Percentiles rank a stretch among this genome's conserved stretches.
These are phyloP conservation scores for Aureobasidium sp. DNA, from an alignment of 2,329 filamentous ascomycete species.

Conservation along the genomic window DNA sequence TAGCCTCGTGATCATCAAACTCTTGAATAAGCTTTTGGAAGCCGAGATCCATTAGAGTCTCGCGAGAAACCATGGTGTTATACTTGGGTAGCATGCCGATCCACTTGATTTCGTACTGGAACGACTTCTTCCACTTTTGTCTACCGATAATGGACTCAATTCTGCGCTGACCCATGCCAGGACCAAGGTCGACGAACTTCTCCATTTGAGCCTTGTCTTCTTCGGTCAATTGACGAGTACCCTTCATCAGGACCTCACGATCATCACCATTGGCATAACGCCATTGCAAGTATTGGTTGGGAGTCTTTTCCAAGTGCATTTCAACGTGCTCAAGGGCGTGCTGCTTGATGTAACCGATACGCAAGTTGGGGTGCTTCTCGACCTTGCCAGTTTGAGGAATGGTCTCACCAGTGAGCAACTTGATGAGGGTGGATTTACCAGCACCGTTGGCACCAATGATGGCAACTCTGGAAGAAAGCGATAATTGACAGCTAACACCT, in stretches of 20 bases:
- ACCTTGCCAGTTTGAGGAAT: constrained; percentile 79
- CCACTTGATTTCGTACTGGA: constrained; percentile 99
- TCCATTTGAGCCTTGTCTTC: constrained; percentile 88
- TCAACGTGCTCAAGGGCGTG: constrained; percentile 98
- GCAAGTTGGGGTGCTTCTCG: constrained; percentile 96
- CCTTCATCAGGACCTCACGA: constrained; percentile 94
- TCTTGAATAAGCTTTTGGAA: constrained; percentile 94
- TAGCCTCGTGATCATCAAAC: constrained; percentile 97
- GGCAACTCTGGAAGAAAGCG: constrained; percentile 84
- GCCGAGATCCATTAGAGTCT: constrained; percentile 77
- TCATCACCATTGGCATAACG: constrained; percentile 96
- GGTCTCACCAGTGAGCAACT: constrained; percentile 87
- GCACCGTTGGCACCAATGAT: constrained; percentile 98
- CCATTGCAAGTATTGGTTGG: constrained; percentile 98
- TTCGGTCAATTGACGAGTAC: constrained; percentile 81
- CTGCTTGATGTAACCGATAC: constrained; percentile 99
- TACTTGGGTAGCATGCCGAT: constrained; percentile 77
- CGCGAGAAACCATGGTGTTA: constrained; percentile 88
- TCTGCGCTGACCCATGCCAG: constrained; percentile 69
- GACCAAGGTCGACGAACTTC: constrained; percentile 74
- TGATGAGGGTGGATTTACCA: constrained; percentile 96
- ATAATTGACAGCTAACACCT: constrained; percentile 82
- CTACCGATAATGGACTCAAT: constrained; percentile 88
- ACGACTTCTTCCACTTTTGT: constrained; percentile 98
- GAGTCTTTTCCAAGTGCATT: constrained; percentile 98